These are phyloP conservation scores for Sphagnum magellanicum DNA, from an alignment of 228 moss, liverwort and hornwort species.

Conservation along the genomic window DNA sequence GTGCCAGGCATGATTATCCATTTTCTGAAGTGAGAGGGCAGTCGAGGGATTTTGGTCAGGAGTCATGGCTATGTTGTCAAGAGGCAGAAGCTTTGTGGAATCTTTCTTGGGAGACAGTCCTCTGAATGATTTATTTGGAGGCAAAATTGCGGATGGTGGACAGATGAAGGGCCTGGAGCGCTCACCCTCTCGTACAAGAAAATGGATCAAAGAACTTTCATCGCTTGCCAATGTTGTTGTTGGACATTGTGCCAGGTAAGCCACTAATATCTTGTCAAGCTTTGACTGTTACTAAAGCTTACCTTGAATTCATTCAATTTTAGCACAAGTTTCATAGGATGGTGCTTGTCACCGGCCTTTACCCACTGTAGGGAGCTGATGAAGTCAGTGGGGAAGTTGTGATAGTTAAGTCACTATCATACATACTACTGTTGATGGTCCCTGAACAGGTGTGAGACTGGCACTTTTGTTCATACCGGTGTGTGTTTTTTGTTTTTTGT, in stretches of 20 bases:
- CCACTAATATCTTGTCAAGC: background rate
- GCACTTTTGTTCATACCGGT: too few species aligned
- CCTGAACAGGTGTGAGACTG: too few species aligned
- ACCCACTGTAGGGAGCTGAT: too few species aligned
- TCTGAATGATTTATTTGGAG: constrained; percentile 65
- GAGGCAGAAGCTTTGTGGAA: constrained; percentile 75
- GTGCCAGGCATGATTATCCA: too few species aligned
- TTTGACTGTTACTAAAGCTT: background rate
- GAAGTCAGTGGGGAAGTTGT: too few species aligned
- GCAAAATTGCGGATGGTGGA: constrained; percentile 19
- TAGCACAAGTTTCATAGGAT: too few species aligned
- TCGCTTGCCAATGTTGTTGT: constrained; percentile 91
- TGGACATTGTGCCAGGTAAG: constrained; percentile 83
- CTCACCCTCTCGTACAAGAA: constrained; percentile 58
- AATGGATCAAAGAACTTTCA: constrained; percentile 91
- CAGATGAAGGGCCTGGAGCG: constrained; percentile 39
- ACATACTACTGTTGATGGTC: too few species aligned
- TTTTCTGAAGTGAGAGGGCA: too few species aligned
- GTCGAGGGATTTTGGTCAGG: too few species aligned
- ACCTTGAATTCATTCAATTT: background rate
- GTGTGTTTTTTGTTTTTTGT: too few species aligned
- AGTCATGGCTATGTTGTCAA: constrained; percentile 62
- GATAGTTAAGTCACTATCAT: too few species aligned
- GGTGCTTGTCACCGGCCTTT: too few species aligned
- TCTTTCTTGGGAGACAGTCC: constrained; percentile 72